Evolutionary conservation across 495 filamentous ascomycete species (phyloP), one percentile per base, ranked within the genome.

Genomic region (Penicillium salamii): DNA sequence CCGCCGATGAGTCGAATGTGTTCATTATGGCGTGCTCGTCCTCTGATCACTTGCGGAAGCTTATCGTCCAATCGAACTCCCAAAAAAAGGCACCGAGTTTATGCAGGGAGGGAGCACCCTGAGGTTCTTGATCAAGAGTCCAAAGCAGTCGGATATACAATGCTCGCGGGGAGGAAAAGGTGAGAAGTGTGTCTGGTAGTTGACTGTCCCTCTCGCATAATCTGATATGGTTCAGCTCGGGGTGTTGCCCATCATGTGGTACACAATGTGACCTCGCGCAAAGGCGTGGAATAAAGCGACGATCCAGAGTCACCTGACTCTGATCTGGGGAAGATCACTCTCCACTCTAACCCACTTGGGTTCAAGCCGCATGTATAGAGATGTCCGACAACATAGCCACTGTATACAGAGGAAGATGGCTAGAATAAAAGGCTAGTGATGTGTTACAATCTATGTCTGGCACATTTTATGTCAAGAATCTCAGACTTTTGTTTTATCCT

Each of bases 1-100:
- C 50, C 39, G 49, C 53, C 57, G 54, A 59, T 65, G 61, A 58
- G 55, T 67, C 64, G 54, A 54, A 56, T 23, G 59, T 59, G 38
- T 66, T 61, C 71, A 72, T 72, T 55, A 70, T 71, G 67, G 59
- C 67, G 68, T 68, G 65, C 57, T 69, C 55, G 49, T 55, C 28
- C 41, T 50, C 54, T 61, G 19, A 40, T 46, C 49, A 37, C 50
- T 52, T n/a, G 47, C 36, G 50, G 49, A 18, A 34, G 20, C 11
- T 7, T 49, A 39, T 37, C 45, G 29, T 57, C 57, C 60, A 53
- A 54, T 55, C 32, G 46, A 8, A 26, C 38, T 33, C 15, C 45
- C 3, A 15, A 14, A 20, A 20, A 15, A 14, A 20, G 26, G 20
- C 32, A 24, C 12, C 32, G 29, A 17, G 45, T 35, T 48, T 52